Evolutionary conservation across 2,329 filamentous ascomycete species (phyloP), one percentile per base, ranked within the genome.

Genomic region (Nothophaeocryptopus gaeumannii): DNA sequence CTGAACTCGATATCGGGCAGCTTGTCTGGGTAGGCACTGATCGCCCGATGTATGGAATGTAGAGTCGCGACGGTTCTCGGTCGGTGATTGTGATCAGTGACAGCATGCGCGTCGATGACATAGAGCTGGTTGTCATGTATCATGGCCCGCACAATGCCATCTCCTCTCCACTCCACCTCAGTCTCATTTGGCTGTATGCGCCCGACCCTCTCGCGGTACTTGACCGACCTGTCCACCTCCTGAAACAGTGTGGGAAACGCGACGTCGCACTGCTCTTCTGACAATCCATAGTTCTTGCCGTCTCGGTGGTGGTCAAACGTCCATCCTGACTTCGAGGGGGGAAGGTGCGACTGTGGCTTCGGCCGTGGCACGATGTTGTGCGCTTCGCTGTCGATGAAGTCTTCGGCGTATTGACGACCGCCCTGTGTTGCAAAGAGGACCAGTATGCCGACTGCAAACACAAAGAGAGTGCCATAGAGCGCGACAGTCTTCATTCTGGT

Each of bases 1-100:
- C 76, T 52, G 32, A 58, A 57, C 55, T 78, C 75, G 40, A 77
- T 71, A 38, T 71, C 70, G 2, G 76, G 76, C 5, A 78, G 67
- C 26, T 53, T 60, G 9, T 53, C 51, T 13, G 68, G 65, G 5
- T 72, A 64, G 29, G 66, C 57, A n/a, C 35, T 50, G 9, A 79
- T 62, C 2, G 76, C 74, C 11, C 74, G 73, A 48, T 78, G 67
- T 16, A 78, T 63, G 7, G 74, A 67, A 50, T 72, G 67, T 8
- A 78, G 62, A 0, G 72, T 73, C 2, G 73, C 72, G 26, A 65
- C 33, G 5, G 55, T 46, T n/a, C 63, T 53, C 8, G 53, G 43
- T 8, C 58, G 52, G 35, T 61, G 58, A 38, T 53, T 60, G 35
- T 54, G 59, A 38, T 64, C 60, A 1, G 57, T 59, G 26, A 61